Base-by-base conservation (phyloP, 495 filamentous ascomycete genomes). In the Lophiostoma macrostomum region DNA sequence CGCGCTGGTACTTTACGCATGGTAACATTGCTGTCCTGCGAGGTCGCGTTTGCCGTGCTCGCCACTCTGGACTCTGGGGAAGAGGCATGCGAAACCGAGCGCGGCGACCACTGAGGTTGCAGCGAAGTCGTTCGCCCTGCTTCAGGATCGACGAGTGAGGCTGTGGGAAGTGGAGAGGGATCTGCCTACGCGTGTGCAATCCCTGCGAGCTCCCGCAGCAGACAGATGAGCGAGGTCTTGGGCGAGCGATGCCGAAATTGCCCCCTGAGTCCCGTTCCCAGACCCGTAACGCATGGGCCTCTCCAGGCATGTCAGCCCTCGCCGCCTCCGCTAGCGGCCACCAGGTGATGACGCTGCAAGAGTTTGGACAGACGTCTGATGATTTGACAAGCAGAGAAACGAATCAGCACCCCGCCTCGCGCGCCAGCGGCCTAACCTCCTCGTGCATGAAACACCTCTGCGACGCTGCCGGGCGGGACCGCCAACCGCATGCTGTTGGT, bases 301-400 rank as follows among this genome's bases (percentile, higher is more conserved):
- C 11, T 24, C 11, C 48, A 6, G 29, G n/a, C n/a, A 43, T 49
- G 45, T 55, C 42, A 47, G 50, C 50, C 50, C 40, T 53, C 41
- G 51, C 27, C 49, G 25, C 28, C 45, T 37, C 28, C 45, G 14
- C 27, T n/a, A 23, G 31, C 46, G 6, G 29, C 22, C 45, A 20
- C 47, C 46, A 37, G 31, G 23, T n/a, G 36, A 56, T 41, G 49
- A 41, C 48, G 57, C 57, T 39, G 41, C 49, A 41, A 25, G 32
- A 37, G 49, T 38, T 49, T 59, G 48, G 48, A 39, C 39, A 25
- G 20, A 25, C 25, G 50, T 60, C 42, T 56, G 50, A 56, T 60
- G 57, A 60, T 60, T 60, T 50, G 57, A 51, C 44, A 44, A 24
- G 14, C 23, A 18, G 24, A 49, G 42, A 59, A 59, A 59, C 56